phyloP scores from a whole-genome alignment of 2,329 filamentous ascomycete species.

The Colletotrichum graminicola region DNA sequence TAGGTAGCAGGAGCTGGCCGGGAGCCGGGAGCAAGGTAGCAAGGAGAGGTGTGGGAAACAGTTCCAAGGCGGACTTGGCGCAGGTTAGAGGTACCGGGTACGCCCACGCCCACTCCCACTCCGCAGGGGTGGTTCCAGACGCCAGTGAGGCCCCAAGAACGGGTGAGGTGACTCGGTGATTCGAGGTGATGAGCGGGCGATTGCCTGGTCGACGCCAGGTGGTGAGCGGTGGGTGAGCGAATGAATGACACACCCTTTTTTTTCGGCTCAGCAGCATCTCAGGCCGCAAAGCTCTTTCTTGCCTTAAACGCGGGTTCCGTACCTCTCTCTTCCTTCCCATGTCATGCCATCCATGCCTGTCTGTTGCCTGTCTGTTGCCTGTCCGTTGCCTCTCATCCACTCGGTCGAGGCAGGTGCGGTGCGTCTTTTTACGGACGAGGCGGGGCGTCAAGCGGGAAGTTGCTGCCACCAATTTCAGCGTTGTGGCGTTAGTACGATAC shows the following conservation, averaged over 20 bases:
- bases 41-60: slow-evolving; percentile 1
- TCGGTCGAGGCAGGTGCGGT: slow-evolving; percentile 38
- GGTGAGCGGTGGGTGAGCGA: slow-evolving; percentile 28
- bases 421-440: slow-evolving; percentile 40
- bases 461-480: slow-evolving; percentile 7
- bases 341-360: not conserved
- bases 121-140: slow-evolving; percentile 22
- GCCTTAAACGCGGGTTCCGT: slow-evolving; percentile 28
- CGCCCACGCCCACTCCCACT: slow-evolving; percentile 14
- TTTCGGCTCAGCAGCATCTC: slow-evolving; percentile 3
- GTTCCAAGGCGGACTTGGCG: slow-evolving; percentile 21
- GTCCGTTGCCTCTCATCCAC: slow-evolving; percentile 35
- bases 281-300: slow-evolving; percentile 23
- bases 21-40: slow-evolving; percentile 9
- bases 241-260: slow-evolving; percentile 36
- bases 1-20: not conserved
- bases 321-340: not conserved
- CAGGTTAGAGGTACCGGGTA: slow-evolving; percentile 38
- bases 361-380: slow-evolving; percentile 1
- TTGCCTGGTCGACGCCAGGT: slow-evolving; percentile 37
- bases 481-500: slow-evolving; percentile 36
- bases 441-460: slow-evolving; percentile 33
- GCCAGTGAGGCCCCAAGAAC: slow-evolving; percentile 8
- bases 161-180: slow-evolving; percentile 22
- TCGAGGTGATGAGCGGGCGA: slow-evolving; percentile 15